Conservation (phyloP, 805 yeast genomes). For the Sugiyamaella americana region DNA sequence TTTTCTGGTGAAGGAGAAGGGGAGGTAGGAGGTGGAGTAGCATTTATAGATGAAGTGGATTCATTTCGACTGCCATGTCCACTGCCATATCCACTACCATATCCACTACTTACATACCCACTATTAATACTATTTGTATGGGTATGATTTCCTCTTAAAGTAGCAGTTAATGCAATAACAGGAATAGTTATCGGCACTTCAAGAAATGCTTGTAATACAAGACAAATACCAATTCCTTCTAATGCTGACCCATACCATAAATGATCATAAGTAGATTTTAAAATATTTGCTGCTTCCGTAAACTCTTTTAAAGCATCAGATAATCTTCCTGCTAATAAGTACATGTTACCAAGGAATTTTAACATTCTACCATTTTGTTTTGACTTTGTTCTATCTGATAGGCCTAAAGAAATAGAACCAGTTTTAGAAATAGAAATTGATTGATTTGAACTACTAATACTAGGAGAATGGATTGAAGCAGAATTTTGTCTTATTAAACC, state of each 20-base stretch:
- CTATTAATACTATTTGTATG: neutral
- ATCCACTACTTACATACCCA: neutral
- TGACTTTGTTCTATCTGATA: constrained; percentile 35
- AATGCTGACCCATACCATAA: constrained; percentile 85
- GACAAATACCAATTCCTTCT: constrained; percentile 70
- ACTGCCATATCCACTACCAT: neutral
- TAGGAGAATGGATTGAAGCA: constrained; percentile 1
- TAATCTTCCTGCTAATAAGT: constrained; percentile 72
- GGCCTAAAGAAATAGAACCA: constrained; percentile 31
- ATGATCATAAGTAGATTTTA: constrained; percentile 62
- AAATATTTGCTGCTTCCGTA: constrained; percentile 59
- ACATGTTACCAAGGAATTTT: constrained; percentile 71
- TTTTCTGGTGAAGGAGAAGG: constrained; percentile 7
- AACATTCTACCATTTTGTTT: constrained; percentile 65
- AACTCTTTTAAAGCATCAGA: constrained; percentile 64
- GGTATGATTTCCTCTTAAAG: constrained; percentile 1
- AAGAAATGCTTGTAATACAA: constrained; percentile 53
- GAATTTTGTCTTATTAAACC: constrained; percentile 1
- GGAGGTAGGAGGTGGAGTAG: constrained; percentile 6
- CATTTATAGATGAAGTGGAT: constrained; percentile 1
- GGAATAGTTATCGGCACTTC: constrained; percentile 42
- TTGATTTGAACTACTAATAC: neutral
- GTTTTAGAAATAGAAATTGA: constrained; percentile 20
- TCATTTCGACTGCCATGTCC: neutral
- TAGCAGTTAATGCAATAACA: constrained; percentile 17